Evolutionary conservation across 169 alveolate species (phyloP).

Genomic region (Cyclospora cayetanensis): DNA sequence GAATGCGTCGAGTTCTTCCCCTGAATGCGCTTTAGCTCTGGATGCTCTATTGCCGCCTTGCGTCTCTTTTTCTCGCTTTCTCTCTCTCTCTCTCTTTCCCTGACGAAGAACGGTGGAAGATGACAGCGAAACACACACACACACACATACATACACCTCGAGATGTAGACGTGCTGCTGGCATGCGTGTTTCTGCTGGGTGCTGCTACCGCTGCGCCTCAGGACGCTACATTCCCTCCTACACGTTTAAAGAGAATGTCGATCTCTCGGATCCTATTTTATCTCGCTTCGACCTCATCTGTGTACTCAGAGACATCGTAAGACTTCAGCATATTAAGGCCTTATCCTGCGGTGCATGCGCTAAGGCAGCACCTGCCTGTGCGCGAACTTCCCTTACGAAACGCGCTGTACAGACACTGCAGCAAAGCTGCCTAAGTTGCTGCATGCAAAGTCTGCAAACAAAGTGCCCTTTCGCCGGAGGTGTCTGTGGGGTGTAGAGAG

Average conservation of each 20-base stretch:
- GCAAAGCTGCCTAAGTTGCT: too few relatives aligned
- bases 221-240: slow-evolving; percentile 96
- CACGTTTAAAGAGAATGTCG: slow-evolving; percentile 99
- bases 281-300: slow-evolving; percentile 98
- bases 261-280: slow-evolving; percentile 98
- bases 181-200: too few relatives aligned
- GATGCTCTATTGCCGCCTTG: background rate
- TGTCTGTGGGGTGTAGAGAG: too few relatives aligned
- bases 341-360: too few relatives aligned
- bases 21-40: background rate
- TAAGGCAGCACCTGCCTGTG: too few relatives aligned
- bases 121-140: background rate
- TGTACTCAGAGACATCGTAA: slow-evolving; percentile 94
- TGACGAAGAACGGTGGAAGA: background rate
- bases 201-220: too few relatives aligned
- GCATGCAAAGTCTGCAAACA: too few relatives aligned
- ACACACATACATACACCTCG: background rate
- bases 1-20: too few relatives aligned
- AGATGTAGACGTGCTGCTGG: background rate
- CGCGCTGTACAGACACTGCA: too few relatives aligned
- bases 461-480: too few relatives aligned
- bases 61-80: background rate
- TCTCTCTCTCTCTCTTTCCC: background rate
- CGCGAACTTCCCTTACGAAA: too few relatives aligned
- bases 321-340: background rate